phyloP scores from a whole-genome alignment of 768 basidiomycete species.

The Amanita subjunquillea region DNA sequence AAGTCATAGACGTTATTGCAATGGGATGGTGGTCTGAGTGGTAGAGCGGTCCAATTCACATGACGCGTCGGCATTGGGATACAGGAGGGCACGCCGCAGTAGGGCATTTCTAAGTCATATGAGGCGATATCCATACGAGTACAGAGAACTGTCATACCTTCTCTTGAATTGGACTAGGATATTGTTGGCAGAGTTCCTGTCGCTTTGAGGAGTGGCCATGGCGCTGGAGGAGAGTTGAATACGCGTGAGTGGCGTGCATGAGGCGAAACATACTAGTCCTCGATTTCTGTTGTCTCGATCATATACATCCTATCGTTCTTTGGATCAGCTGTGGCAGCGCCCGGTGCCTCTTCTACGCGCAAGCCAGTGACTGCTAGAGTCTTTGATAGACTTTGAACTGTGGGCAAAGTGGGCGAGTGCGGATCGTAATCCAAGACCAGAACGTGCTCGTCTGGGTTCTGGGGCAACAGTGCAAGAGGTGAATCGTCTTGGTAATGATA shows the following conservation, averaged over 20 bases:
- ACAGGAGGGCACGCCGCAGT: slow-evolving; percentile 47
- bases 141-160: slow-evolving; percentile 30
- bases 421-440: slow-evolving; percentile 65
- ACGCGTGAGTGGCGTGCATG: neutral
- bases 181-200: slow-evolving; percentile 37
- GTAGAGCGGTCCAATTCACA: slow-evolving; percentile 2
- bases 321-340: slow-evolving; percentile 43
- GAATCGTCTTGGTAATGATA: slow-evolving; percentile 80
- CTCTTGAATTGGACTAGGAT: slow-evolving; percentile 58
- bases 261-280: slow-evolving; percentile 35
- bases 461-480: slow-evolving; percentile 53
- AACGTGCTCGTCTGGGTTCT: slow-evolving; percentile 54
- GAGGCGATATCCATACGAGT: neutral
- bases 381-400: slow-evolving; percentile 40
- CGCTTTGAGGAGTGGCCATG: slow-evolving; percentile 18
- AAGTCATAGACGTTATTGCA: neutral
- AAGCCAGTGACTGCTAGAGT: slow-evolving; percentile 42
- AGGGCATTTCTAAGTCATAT: slow-evolving; percentile 14
- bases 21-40: neutral
- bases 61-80: slow-evolving; percentile 21
- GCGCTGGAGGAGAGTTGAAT: slow-evolving; percentile 9
- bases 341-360: slow-evolving; percentile 65
- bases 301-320: slow-evolving; percentile 69
- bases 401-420: slow-evolving; percentile 23
- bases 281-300: slow-evolving; percentile 49